Conservation (phyloP, 2,329 filamentous ascomycete genomes). For the Fusarium gaditjirri region DNA sequence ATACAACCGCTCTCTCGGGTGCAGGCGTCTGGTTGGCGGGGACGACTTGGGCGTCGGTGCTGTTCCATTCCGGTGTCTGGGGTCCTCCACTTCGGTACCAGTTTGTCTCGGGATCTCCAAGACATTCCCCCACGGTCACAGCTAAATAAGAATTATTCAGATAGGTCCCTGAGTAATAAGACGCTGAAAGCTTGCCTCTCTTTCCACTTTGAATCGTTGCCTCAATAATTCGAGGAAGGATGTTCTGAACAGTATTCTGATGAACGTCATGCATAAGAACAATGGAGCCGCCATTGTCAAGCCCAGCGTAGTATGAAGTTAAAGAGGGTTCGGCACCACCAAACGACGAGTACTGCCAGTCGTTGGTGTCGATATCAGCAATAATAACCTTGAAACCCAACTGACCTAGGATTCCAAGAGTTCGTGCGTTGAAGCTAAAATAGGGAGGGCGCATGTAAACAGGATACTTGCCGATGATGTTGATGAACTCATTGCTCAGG, state of each 20-base stretch:
- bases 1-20: background rate
- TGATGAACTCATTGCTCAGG: background rate
- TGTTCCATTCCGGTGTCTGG: background rate
- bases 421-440: constrained; percentile 17
- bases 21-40: background rate
- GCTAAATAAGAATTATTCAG: fast-evolving
- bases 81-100: constrained; percentile 7
- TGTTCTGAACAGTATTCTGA: constrained; percentile 15
- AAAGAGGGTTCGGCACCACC: constrained; percentile 5
- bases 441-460: constrained; percentile 25
- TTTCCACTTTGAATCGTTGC: constrained; percentile 5
- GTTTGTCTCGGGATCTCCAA: constrained; percentile 22
- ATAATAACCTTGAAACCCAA: constrained; percentile 23
- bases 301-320: background rate
- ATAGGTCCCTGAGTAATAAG: fast-evolving
- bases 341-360: constrained; percentile 11
- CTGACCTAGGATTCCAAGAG: constrained; percentile 1
- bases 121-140: constrained; percentile 21
- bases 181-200: background rate
- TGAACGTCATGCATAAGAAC: constrained; percentile 24
- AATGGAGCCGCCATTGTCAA: constrained; percentile 12
- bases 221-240: constrained; percentile 9
- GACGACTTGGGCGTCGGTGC: background rate
- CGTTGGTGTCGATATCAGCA: constrained; percentile 29
- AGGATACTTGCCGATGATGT: constrained; percentile 21